These are phyloP conservation scores for Immersiporthe knoxdaviesiana DNA, from an alignment of 2,329 filamentous ascomycete species.

Conservation along the genomic window DNA sequence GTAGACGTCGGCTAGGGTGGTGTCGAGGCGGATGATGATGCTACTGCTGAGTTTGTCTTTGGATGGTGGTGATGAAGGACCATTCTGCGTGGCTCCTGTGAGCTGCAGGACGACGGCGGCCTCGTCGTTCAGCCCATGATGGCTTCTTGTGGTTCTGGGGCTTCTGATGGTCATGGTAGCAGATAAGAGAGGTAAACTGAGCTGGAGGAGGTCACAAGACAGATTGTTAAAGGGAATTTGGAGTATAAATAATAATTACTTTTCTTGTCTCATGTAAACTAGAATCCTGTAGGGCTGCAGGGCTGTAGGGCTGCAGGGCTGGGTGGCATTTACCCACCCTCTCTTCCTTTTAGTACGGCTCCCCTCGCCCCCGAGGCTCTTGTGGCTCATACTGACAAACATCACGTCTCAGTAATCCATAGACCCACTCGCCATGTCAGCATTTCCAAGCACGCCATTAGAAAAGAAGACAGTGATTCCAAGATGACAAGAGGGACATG, in stretches of 20 bases:
- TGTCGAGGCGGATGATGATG: conserved; percentile 30
- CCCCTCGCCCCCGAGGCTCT: neutral
- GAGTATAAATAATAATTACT: neutral
- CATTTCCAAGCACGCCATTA: neutral
- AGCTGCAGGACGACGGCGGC: conserved; percentile 11
- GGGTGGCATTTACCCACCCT: neutral
- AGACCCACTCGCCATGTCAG: neutral
- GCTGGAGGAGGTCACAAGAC: neutral
- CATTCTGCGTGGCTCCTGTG: neutral
- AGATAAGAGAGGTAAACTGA: too few relatives aligned
- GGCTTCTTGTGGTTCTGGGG: neutral
- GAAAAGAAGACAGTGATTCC: neutral
- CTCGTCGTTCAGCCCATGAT: neutral
- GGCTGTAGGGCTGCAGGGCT: neutral
- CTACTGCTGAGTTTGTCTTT: neutral
- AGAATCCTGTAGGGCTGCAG: neutral
- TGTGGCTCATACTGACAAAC: neutral
- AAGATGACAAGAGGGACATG: neutral
- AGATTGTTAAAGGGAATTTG: neutral
- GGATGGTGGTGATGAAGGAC: neutral
- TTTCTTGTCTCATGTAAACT: neutral
- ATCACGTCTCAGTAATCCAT: neutral
- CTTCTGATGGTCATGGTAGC: neutral
- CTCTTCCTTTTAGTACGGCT: neutral
- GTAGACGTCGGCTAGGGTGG: conserved; percentile 33